Evolutionary conservation across 257 asterid species (phyloP), one percentile per base, ranked within the genome.

Genomic region (Knoxia roxburghii): DNA sequence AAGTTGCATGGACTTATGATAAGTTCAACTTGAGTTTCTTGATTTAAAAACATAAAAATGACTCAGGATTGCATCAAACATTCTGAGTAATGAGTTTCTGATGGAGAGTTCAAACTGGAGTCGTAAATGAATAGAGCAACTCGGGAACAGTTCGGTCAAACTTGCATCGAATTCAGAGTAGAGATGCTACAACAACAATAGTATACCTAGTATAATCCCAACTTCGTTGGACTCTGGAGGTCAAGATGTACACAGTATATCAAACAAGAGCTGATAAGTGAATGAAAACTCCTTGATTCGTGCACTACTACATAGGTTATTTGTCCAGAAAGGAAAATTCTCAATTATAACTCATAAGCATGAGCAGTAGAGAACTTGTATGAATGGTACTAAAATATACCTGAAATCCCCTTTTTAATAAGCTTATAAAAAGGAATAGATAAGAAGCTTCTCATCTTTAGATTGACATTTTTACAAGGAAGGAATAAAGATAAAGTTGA

Each of bases 401-500:
- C 39, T 35, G 7, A 5, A 68, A 23, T 73, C 65, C 26, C 41
- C 55, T 37, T 73, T 56, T 29, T 3, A 29, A 46, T 21, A 17
- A 39, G 55, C 14, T 54, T 8, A 46, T 53, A 59, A 48, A 67
- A 41, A 50, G 51, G 68, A 37, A 56, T 21, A 9, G 41, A 62
- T 14, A 43, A 45, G 27, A 39, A 68, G 57, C 20, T 50, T 20
- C 58, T 21, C 9, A 3, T 35, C 37, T 59, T 69, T 65, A 52
- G 35, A 23, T 40, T 52, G 23, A 50, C 12, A 58, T 27, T 49
- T 67, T 64, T 40, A 72, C 76, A 45, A 55, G 43, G 40, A 29
- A 70, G 24, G 27, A 60, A n/a, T 27, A 41, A 51, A 71, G 72
- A 17, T 51, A 77, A 64, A 37, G 18, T 55, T 43, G 41, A 60